Base-by-base conservation (phyloP, 2,329 filamentous ascomycete genomes). In the Epichloe brachyelytri region DNA sequence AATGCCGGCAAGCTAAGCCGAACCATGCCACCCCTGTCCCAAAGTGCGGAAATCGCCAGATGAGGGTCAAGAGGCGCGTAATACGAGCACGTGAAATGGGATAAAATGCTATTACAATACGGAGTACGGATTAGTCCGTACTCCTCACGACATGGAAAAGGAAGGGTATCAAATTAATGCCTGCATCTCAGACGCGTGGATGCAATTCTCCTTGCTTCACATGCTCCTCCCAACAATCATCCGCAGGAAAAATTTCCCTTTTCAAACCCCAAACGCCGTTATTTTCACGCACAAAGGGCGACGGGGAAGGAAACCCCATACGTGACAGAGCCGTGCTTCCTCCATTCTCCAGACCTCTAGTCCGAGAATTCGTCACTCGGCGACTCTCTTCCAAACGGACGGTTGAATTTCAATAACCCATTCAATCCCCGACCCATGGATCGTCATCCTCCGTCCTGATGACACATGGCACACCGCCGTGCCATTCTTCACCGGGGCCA, bases 371-470 rank as follows among this genome's bases (percentile, higher is more conserved):
- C 63, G 45, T 66, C 63, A 4, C 58, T 63, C 2, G 58, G 55
- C 19, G 64, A 60, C 33, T 67, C 66, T 53, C 66, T 58, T 30
- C 93, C 93, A 73, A 97, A 97, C 0, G 91, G 90, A 69, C 95
- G 88, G 66, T 98, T 98, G 65, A 97, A 98, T 71, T 98, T 98
- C 59, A 98, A 70, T 61, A 97, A 65, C 10, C 88, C 88, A 63
- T 95, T 98, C 62, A 98, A 68, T 0, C 93, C 91, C 91, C 91
- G 2, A 98, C 91, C 93, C 93, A 98, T 17, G 91, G 88, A 66
- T 97, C 91, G 60, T 96, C 88, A 44, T 83, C 78, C 55, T 83
- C 78, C 2, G 71, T 68, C 44, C 89, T 75, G 62, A 96, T 93
- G 34, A 97, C 86, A 63, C 89, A 95, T 3, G 93, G 93, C 14